Evolutionary conservation across 495 filamentous ascomycete species (phyloP).

Genomic region (Penicillium verhagenii): DNA sequence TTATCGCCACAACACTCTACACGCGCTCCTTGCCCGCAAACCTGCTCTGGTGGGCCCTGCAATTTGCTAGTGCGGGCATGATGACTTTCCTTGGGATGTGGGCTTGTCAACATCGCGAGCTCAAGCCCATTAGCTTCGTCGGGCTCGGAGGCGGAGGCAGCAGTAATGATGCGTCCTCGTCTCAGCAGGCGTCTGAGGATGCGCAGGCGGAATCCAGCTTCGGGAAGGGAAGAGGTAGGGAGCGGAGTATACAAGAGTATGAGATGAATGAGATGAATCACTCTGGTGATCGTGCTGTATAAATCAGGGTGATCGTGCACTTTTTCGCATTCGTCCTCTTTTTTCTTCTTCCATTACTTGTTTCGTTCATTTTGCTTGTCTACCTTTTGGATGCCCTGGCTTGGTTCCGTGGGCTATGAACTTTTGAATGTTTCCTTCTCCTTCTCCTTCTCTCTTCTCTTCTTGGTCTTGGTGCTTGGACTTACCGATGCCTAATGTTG

Average conservation of each 20-base stretch:
- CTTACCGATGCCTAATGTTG: background rate
- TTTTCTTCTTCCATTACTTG: background rate
- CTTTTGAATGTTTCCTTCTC: background rate
- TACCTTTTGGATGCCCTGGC: constrained; percentile 1
- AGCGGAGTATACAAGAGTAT: constrained; percentile 58
- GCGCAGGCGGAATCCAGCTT: constrained; percentile 29
- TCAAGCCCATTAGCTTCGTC: constrained; percentile 86
- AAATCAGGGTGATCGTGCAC: constrained; percentile 19
- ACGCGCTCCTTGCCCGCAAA: constrained; percentile 70
- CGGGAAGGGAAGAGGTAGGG: constrained; percentile 38
- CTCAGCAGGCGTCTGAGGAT: constrained; percentile 23
- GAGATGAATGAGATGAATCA: constrained; percentile 73
- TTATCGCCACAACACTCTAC: constrained; percentile 75
- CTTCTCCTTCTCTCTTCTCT: background rate
- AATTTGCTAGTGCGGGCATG: constrained; percentile 62
- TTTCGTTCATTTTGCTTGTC: background rate
- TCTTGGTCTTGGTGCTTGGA: background rate
- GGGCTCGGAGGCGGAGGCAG: constrained; percentile 39
- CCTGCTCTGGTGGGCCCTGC: constrained; percentile 84
- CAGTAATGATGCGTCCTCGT: constrained; percentile 19
- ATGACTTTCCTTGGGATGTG: constrained; percentile 80
- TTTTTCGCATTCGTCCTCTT: too few species aligned
- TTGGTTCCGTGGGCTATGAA: constrained; percentile 1
- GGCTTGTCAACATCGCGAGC: constrained; percentile 85
- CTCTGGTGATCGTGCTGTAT: constrained; percentile 41